Evolutionary conservation across 2,329 filamentous ascomycete genomes (phyloP), one percentile per base, ranked within the genome.

Genomic region (Colletotrichum spinosum): DNA sequence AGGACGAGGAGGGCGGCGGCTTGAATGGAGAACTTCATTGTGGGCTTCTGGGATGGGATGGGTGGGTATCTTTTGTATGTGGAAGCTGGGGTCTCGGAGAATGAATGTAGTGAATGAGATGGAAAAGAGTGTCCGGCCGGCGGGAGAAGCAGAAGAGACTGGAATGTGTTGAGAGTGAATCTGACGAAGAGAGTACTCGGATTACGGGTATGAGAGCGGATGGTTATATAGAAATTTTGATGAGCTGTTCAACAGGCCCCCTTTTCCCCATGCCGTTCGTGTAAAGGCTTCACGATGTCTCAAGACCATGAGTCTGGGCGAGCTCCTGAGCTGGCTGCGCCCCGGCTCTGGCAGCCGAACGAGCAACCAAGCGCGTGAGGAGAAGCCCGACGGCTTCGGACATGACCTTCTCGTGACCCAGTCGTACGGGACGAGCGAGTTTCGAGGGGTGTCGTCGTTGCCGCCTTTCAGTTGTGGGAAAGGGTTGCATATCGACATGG

Each of bases 11-110:
- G 46, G 55, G 72, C 39, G 55, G 71, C 42, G 66, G 71, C 62
- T 50, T 62, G 42, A 46, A 72, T 25, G 13, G 72, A 63, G 69
- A 73, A 70, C 64, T 76, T 69, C 75, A 77, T 77, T 39, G 69
- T 75, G 69, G n/a, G 41, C 51, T 46, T 53, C 13, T 44, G 25
- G 48, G 42, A 17, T 37, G 39, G 9, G 6, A 15, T 25, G 15
- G 12, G 37, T 11, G 35, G 25, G 10, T 33, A 35, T 52, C 37
- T 55, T 8, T 39, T 42, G 54, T 13, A 46, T 34, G 11, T 49
- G 33, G 33, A 45, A 42, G 44, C 54, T 11, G 56, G 56, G 57
- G 55, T 8, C 13, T 15, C 38, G 15, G 41, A 34, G 34, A 55
- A 15, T 45, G 39, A 37, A 15, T 8, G 33, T 37, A 3, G 9